Evolutionary conservation across 352 stramenopile species (phyloP).

Genomic region (Pythium aphanidermatum): DNA sequence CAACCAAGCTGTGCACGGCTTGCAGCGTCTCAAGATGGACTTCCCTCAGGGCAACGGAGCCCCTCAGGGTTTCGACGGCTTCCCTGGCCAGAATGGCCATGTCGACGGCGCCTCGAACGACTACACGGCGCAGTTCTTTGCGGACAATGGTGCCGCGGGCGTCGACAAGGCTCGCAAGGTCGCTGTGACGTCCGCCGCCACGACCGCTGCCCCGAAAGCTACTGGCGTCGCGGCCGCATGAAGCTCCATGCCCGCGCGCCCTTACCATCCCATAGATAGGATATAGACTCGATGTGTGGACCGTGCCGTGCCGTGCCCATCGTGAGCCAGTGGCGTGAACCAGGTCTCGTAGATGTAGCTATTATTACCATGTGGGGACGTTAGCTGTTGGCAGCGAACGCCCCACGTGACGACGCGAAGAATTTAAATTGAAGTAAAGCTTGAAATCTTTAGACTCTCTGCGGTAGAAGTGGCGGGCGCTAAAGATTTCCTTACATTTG

Average conservation of each 20-base stretch:
- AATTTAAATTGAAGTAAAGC: conserved; percentile 13
- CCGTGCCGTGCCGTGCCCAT: too few relatives aligned
- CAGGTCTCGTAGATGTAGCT: too few relatives aligned
- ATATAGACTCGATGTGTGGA: conserved; percentile 9
- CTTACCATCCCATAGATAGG: conserved; percentile 11
- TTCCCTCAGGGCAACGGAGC: conserved; percentile 19
- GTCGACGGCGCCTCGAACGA: conserved; percentile 27
- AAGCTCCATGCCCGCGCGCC: not conserved
- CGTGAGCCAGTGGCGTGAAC: too few relatives aligned
- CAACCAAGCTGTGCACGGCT: conserved; percentile 2
- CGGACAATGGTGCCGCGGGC: conserved; percentile 27
- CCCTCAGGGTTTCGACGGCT: conserved; percentile 34
- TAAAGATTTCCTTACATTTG: too few relatives aligned
- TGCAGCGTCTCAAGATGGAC: conserved; percentile 59
- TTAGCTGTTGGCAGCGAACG: not conserved
- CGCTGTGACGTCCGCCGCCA: too few relatives aligned
- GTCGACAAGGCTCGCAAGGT: conserved; percentile 35
- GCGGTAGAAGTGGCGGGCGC: conserved; percentile 9
- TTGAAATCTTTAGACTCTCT: conserved; percentile 15
- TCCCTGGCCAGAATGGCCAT: conserved; percentile 22
- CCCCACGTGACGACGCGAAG: conserved; percentile 6
- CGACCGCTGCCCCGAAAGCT: conserved; percentile 3
- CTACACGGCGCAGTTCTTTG: conserved; percentile 69
- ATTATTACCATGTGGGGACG: conserved; percentile 12
- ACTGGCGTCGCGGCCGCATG: conserved; percentile 14